Evolutionary conservation across 1,139 yeast species (phyloP).

Genomic region (Geotrichum fermentans): DNA sequence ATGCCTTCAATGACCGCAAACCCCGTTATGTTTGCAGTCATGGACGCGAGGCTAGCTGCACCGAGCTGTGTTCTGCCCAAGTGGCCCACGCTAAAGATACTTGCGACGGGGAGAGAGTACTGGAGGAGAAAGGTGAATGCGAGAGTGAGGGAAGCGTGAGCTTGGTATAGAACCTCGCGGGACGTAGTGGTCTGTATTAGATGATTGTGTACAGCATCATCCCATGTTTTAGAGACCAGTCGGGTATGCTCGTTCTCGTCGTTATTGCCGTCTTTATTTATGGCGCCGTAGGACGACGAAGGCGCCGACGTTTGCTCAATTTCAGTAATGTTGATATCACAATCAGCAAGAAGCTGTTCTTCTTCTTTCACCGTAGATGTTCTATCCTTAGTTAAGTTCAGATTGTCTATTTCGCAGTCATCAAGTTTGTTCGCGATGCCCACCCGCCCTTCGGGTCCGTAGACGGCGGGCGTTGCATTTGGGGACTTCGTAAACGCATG

Average conservation of each 20-base stretch:
- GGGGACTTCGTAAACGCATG: slow-evolving; percentile 17
- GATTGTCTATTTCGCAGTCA: slow-evolving; percentile 5
- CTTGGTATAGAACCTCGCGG: slow-evolving; percentile 38
- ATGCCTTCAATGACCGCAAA: slow-evolving; percentile 83
- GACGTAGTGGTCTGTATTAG: slow-evolving; percentile 46
- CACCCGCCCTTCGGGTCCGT: slow-evolving; percentile 35
- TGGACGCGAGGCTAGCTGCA: slow-evolving; percentile 78
- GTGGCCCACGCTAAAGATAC: slow-evolving; percentile 78
- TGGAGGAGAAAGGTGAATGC: slow-evolving; percentile 68
- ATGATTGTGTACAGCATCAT: slow-evolving; percentile 36
- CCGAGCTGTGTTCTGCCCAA: slow-evolving; percentile 71
- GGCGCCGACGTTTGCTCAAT: too few species aligned
- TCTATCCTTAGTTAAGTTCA: slow-evolving; percentile 7
- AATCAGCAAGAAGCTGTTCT: background rate
- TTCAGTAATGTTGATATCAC: background rate
- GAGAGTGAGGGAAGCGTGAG: slow-evolving; percentile 33
- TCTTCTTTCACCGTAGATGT: slow-evolving; percentile 3
- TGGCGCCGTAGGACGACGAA: background rate
- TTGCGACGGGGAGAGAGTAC: slow-evolving; percentile 76
- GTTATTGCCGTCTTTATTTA: background rate
- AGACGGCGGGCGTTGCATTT: slow-evolving; percentile 9
- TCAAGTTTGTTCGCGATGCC: slow-evolving; percentile 24
- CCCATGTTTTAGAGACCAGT: slow-evolving; percentile 34
- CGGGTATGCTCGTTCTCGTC: slow-evolving; percentile 25
- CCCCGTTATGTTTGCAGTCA: slow-evolving; percentile 77